Evolutionary conservation across 257 asterid genomes (phyloP), one percentile per base, ranked within the genome.

Genomic region (Eustoma russellianum): DNA sequence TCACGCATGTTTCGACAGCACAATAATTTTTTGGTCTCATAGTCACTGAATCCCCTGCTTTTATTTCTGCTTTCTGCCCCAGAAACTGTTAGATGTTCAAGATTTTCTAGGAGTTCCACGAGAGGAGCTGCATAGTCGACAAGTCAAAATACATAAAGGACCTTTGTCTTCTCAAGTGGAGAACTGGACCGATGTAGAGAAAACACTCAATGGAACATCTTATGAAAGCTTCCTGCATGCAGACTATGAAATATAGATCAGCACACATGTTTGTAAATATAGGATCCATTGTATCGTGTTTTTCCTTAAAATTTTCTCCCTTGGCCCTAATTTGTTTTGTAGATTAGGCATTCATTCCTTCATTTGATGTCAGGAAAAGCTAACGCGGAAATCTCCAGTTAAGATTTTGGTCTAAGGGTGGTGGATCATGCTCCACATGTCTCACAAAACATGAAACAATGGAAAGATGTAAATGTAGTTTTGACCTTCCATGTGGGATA

Each of bases 121-220:
- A 48, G 78, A 55, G 70, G 73, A 80, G 18, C 74, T 87, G 58
- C 62, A 46, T 0, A 91, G 98, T 73, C 82, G 94, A 9, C 98
- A 91, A 59, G 93, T 91, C 67, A 91, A 87, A 80, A 91, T 91
- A 72, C 97, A 91, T 66, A 76, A 68, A 64, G 94, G 97, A 16
- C 54, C 93, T 2, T 54, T 91, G 55, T 76, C 95, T 12, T 70
- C 81, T 5, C 96, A 87, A 67, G 85, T 88, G 38, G 93, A 76
- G 38, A 91, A 87, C 33, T 91, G 98, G 98, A 79, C 53, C 9
- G 98, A 91, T 13, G 71, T 91, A 15, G 68, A 76, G 56, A 81
- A 75, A 63, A 60, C 81, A 4, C 95, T 91, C 41, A 73, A 70
- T 68, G 95, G 94, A 61, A 84, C 98, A 13, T 79, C 60, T 46